Conservation (phyloP, 1,284 basidiomycete genomes). For the Leccinum ponderosum region DNA sequence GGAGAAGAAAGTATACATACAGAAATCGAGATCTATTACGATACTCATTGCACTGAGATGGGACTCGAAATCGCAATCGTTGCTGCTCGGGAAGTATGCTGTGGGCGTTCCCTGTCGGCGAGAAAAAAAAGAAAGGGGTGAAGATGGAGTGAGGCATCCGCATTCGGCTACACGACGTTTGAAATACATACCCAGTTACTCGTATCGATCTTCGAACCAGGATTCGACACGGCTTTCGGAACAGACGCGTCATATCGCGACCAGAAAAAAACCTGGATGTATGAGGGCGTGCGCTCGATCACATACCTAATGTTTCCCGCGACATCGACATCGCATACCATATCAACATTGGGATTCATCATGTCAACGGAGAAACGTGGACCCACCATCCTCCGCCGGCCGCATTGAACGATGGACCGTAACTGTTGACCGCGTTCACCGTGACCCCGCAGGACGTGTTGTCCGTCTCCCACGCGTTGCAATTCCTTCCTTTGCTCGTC, state of each 20-base stretch:
- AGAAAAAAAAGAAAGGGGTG: neutral
- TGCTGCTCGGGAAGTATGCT: conserved; percentile 25
- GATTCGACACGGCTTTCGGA: conserved; percentile 19
- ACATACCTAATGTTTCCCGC: conserved; percentile 23
- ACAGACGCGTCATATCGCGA: conserved; percentile 9
- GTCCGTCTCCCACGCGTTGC: conserved; percentile 52
- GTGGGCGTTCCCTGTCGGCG: conserved; percentile 17
- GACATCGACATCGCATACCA: neutral
- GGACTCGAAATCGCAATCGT: conserved; percentile 17
- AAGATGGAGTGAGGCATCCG: too few relatives aligned
- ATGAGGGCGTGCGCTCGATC: conserved; percentile 26
- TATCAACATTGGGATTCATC: neutral
- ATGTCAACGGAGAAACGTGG: neutral
- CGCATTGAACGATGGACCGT: conserved; percentile 61
- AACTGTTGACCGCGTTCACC: conserved; percentile 46
- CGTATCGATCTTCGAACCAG: conserved; percentile 21
- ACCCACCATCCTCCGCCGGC: conserved; percentile 59
- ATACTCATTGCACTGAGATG: conserved; percentile 25
- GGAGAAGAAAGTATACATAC: conserved; percentile 11
- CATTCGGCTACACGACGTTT: too few relatives aligned
- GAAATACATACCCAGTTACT: conserved; percentile 21
- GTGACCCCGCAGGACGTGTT: conserved; percentile 71
- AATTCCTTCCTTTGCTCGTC: conserved; percentile 46
- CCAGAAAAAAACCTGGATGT: conserved; percentile 29
- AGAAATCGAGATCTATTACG: conserved; percentile 26